phyloP scores from a whole-genome alignment of 306 rosid genomes.

The Vachellia collinsii region DNA sequence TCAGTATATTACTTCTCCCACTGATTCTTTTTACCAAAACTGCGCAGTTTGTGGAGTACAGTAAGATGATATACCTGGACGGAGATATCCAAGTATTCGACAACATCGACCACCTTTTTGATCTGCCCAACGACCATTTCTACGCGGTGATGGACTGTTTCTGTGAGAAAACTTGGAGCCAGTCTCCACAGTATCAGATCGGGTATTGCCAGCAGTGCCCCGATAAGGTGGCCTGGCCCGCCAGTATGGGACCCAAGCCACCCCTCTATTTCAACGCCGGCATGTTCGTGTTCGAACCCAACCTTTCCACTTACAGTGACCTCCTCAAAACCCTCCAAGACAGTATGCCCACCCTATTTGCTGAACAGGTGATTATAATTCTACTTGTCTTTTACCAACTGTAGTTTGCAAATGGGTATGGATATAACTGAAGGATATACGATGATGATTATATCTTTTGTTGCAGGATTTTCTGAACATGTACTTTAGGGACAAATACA shows the following conservation, averaged over 20 bases:
- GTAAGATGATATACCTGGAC: constrained; percentile 80
- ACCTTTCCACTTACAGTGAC: constrained; percentile 53
- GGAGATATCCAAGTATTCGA: constrained; percentile 78
- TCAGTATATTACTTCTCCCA: too few relatives aligned
- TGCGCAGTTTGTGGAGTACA: constrained; percentile 75
- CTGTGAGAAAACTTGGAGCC: constrained; percentile 71
- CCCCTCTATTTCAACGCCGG: constrained; percentile 89
- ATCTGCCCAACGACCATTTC: constrained; percentile 52
- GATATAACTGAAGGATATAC: background rate
- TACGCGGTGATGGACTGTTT: constrained; percentile 88
- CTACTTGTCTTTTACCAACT: background rate
- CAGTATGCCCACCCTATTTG: constrained; percentile 66
- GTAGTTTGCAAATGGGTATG: background rate
- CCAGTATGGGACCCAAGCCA: constrained; percentile 64
- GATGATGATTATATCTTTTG: background rate
- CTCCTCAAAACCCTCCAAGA: constrained; percentile 51
- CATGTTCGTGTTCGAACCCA: constrained; percentile 77
- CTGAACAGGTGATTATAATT: constrained; percentile 62
- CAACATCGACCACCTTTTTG: constrained; percentile 76
- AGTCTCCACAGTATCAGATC: constrained; percentile 57
- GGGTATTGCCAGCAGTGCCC: constrained; percentile 91
- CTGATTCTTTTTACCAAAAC: too few relatives aligned
- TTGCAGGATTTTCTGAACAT: constrained; percentile 75
- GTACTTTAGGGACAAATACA: constrained; percentile 63
- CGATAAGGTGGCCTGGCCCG: constrained; percentile 61